A percentile compares a stretch with the other conserved stretches of the same genome.
Conservation (phyloP, 139 green algal genomes). For the Pleodorina starrii region DNA sequence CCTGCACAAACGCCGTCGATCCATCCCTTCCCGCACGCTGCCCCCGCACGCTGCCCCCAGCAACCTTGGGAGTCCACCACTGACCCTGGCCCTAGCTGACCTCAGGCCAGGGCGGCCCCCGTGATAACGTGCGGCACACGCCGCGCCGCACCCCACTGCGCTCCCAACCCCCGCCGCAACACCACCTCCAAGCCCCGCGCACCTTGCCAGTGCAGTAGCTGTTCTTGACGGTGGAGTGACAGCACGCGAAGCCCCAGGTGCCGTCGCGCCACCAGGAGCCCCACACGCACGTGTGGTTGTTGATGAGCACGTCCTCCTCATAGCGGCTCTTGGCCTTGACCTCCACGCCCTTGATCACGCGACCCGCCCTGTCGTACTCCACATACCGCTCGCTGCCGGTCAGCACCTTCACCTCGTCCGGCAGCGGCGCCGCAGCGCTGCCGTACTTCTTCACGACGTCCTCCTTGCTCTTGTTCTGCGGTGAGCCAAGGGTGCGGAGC, state of each 20-base stretch:
- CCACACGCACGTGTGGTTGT: constrained; percentile 98
- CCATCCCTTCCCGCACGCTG: no score
- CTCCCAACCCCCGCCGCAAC: no score
- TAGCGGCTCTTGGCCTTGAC: constrained; percentile 79
- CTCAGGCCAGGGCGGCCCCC: no score
- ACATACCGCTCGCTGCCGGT: constrained; percentile 92
- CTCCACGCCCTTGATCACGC: constrained; percentile 80
- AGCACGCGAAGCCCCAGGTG: constrained; percentile 97
- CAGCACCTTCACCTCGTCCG: constrained; percentile 77
- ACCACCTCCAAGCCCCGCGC: constrained; percentile 32
- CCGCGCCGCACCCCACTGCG: no score
- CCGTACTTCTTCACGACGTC: constrained; percentile 92
- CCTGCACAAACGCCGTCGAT: no score
- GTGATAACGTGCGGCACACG: no score
- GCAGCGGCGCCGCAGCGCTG: constrained; percentile 70
- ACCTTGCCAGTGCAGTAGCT: constrained; percentile 93
- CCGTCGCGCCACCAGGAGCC: constrained; percentile 94
- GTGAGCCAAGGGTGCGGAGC: no score
- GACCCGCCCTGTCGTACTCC: constrained; percentile 93
- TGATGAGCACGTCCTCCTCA: constrained; percentile 95
- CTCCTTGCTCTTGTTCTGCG: constrained; percentile 68
- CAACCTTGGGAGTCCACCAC: no score
- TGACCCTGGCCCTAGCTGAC: no score
- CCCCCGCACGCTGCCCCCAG: no score
- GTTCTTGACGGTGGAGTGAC: constrained; percentile 87